These are phyloP conservation scores for Margaritispora aquatica DNA, from an alignment of 495 filamentous ascomycete species.

Conservation along the genomic window DNA sequence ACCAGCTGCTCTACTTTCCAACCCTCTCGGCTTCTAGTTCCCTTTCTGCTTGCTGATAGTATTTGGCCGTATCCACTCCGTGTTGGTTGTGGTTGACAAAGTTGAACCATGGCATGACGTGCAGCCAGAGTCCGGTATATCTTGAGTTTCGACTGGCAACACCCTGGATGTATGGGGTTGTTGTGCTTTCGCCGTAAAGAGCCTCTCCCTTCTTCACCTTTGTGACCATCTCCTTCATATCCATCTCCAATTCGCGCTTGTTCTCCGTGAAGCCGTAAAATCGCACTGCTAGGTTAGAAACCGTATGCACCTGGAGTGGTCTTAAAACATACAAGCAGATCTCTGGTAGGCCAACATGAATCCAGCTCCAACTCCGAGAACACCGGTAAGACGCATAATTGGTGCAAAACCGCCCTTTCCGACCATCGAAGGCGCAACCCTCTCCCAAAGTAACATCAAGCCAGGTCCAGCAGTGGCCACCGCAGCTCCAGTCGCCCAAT, in stretches of 20 bases:
- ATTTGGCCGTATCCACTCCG: constrained; percentile 96
- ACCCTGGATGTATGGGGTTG: constrained; percentile 87
- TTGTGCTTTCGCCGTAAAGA: constrained; percentile 73
- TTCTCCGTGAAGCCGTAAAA: constrained; percentile 97
- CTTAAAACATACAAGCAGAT: constrained; percentile 36
- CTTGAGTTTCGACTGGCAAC: constrained; percentile 88
- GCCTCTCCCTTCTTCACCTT: constrained; percentile 88
- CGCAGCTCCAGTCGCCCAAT: constrained; percentile 66
- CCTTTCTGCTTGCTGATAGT: constrained; percentile 91
- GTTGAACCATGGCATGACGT: constrained; percentile 92
- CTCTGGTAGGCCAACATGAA: constrained; percentile 73
- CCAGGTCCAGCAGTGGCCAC: constrained; percentile 63
- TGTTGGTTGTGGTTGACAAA: constrained; percentile 97
- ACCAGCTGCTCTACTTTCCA: constrained; percentile 4
- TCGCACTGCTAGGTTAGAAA: constrained; percentile 46
- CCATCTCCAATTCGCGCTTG: constrained; percentile 82
- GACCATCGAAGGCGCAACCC: constrained; percentile 71
- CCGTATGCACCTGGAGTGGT: neutral
- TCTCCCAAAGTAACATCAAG: constrained; percentile 72
- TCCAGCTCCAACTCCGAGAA: constrained; percentile 65
- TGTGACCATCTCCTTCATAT: constrained; percentile 96
- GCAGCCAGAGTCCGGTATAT: constrained; percentile 75
- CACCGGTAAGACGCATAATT: constrained; percentile 70
- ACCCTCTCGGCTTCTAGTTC: constrained; percentile 75
- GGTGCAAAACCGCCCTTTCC: constrained; percentile 73